Base-by-base conservation (phyloP, 176 grass and related monocot genomes). In the Paspalum vaginatum region DNA sequence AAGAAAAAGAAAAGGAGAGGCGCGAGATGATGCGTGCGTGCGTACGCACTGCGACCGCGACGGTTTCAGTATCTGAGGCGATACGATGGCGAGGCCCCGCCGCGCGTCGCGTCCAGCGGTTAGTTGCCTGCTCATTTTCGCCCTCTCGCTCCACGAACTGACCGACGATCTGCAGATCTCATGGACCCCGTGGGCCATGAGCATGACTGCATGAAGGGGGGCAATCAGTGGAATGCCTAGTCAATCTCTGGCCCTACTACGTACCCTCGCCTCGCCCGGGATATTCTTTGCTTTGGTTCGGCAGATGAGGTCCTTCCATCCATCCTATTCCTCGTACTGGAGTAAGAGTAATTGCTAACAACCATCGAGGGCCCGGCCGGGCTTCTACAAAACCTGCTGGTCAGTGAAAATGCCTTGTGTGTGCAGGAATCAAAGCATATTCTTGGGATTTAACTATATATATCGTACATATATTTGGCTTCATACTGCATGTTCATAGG, bases 91-190 rank as follows among this genome's bases (percentile, higher is more conserved):
- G 81, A 75, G 84, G 25, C 14, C 60, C 61, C 46, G 70, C 58
- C 26, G 25, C 67, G n/a, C 32, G 32, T 32, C 32, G 32, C 3
- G 32, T 32, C 51, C 11, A 32, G n/a, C n/a, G 21, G 42, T 70
- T 54, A 71, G 87, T 89, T 85, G 82, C 87, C 63, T 76, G 55
- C 71, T 89, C 77, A n/a, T 77, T 89, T 49, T 89, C 87, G 39
- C 18, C 7, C 14, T 4, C 70, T 51, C 53, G 81, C 74, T 64
- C 21, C 56, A 63, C 26, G 66, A 50, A 61, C 64, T 17, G 54
- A 49, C 87, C 87, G 22, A 80, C 61, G 24, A 76, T 61, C 52
- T 39, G 71, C 25, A 41, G 77, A 81, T 77, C 71, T 38, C 48
- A 17, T 37, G 86, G 83, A 15, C 48, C 41, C 54, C 54, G 4